Percentiles rank a stretch among this genome's conserved stretches.
Conservation (phyloP, 139 green algal genomes). For the Chlorella sp. region DNA sequence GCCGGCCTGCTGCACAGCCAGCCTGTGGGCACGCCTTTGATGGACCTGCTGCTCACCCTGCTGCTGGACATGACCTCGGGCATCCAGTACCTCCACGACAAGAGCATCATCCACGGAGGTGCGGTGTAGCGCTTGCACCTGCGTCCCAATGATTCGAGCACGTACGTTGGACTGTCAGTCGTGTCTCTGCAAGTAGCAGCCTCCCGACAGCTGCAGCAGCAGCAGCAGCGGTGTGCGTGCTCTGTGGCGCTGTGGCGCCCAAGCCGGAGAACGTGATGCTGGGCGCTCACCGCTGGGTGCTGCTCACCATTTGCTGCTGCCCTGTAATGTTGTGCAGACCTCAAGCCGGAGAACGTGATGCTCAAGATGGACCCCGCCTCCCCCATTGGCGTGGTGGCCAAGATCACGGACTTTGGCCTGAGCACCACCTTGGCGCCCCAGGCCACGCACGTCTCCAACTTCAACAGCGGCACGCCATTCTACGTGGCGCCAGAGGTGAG, state of each 20-base stretch:
- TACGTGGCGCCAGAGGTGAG: constrained; percentile 6
- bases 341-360: constrained; percentile 13
- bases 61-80: constrained; percentile 5
- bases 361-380: neutral
- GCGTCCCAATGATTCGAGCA: too few species aligned
- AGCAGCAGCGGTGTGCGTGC: too few species aligned
- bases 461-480: constrained; percentile 16
- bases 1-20: constrained; percentile 3
- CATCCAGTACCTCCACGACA: constrained; percentile 12
- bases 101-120: constrained; percentile 18
- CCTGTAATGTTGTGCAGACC: constrained; percentile 1
- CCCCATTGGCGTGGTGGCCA: constrained; percentile 4
- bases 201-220: too few species aligned
- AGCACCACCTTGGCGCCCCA: constrained; percentile 2
- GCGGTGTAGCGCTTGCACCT: too few species aligned
- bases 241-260: too few species aligned
- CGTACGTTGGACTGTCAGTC: too few species aligned
- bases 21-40: neutral
- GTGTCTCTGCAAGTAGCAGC: too few species aligned
- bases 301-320: too few species aligned
- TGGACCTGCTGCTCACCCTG: constrained; percentile 3
- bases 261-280: too few species aligned
- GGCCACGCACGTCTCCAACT: constrained; percentile 9
- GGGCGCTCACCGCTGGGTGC: too few species aligned
- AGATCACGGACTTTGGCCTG: constrained; percentile 20